A percentile compares a stretch with the other conserved stretches of the same genome.
These are phyloP conservation scores for Phytophthora cactorum DNA, from an alignment of 352 stramenopile genomes.

Conservation along the genomic window DNA sequence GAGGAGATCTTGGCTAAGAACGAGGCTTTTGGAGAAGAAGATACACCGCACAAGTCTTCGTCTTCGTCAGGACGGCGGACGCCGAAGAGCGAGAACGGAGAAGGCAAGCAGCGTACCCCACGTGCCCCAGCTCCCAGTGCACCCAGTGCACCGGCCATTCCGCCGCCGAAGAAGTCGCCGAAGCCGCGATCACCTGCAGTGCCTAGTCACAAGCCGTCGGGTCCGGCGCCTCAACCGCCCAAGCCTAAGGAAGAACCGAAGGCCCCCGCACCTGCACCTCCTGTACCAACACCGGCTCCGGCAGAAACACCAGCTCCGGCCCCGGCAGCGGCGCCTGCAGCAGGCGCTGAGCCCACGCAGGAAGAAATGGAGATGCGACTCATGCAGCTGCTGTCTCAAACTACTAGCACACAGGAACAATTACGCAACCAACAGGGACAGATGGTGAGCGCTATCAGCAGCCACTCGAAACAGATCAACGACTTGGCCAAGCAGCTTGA, in stretches of 20 bases:
- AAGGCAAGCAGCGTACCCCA: conserved; percentile 32
- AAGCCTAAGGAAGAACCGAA: conserved; percentile 29
- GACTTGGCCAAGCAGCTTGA: conserved; percentile 85
- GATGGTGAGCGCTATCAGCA: conserved; percentile 83
- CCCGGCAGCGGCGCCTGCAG: conserved; percentile 13
- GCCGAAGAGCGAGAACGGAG: conserved; percentile 22
- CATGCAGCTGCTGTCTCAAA: conserved; percentile 85
- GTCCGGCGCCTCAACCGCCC: conserved; percentile 20
- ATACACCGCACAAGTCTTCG: conserved; percentile 57
- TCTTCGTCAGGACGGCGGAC: conserved; percentile 56
- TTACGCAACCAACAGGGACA: conserved; percentile 83
- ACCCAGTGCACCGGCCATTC: conserved; percentile 38
- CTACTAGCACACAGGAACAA: conserved; percentile 85
- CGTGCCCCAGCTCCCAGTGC: conserved; percentile 39
- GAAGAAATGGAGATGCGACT: conserved; percentile 82
- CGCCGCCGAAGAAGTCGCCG: conserved; percentile 44
- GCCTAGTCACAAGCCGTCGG: conserved; percentile 31
- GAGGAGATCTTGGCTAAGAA: conserved; percentile 80
- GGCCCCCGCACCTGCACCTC: conserved; percentile 11
- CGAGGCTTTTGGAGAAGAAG: conserved; percentile 50
- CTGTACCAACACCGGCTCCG: conserved; percentile 17
- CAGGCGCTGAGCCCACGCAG: conserved; percentile 34
- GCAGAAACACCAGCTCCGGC: conserved; percentile 16
- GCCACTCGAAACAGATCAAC: conserved; percentile 85
- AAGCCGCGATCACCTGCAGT: conserved; percentile 17